Evolutionary conservation across 495 filamentous ascomycete genomes (phyloP).

Genomic region (Paragyromitra xinjiangensis): DNA sequence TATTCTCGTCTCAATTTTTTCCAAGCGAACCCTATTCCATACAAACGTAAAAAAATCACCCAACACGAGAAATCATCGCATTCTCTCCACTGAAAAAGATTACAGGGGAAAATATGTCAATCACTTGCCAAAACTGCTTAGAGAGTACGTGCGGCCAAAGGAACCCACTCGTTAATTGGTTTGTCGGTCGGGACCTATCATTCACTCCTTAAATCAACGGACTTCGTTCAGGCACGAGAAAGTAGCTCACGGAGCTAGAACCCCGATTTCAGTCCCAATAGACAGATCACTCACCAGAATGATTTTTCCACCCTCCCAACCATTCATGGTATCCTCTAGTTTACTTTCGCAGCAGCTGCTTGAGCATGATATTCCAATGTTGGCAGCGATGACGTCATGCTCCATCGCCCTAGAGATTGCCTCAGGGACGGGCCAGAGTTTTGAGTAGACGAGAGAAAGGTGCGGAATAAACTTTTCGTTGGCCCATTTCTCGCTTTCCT

Average conservation of each 20-base stretch:
- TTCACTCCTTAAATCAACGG: not conserved
- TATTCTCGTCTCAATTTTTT: too few species aligned
- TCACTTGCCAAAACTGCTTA: not conserved
- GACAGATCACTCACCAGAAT: conserved; percentile 33
- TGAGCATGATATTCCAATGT: conserved; percentile 25
- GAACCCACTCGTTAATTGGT: conserved; percentile 39
- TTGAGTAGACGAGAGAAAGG: conserved; percentile 54
- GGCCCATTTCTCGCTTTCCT: conserved; percentile 43
- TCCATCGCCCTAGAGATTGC: conserved; percentile 37
- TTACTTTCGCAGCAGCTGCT: conserved; percentile 1
- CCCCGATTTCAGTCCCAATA: not conserved
- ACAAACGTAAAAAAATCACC: not conserved
- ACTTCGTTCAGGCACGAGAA: not conserved
- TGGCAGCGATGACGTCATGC: conserved; percentile 35
- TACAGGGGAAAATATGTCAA: not conserved
- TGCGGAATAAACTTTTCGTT: conserved; percentile 51
- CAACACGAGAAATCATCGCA: not conserved
- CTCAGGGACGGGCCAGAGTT: conserved; percentile 32
- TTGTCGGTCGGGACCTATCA: conserved; percentile 40
- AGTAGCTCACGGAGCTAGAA: not conserved
- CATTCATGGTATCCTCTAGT: conserved; percentile 29
- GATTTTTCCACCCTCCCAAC: conserved; percentile 52
- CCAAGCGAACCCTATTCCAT: not conserved
- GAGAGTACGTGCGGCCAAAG: conserved; percentile 30
- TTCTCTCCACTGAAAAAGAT: not conserved